Conservation (phyloP, 192 early-diverging fungal species). For the Gigaspora rosea region DNA sequence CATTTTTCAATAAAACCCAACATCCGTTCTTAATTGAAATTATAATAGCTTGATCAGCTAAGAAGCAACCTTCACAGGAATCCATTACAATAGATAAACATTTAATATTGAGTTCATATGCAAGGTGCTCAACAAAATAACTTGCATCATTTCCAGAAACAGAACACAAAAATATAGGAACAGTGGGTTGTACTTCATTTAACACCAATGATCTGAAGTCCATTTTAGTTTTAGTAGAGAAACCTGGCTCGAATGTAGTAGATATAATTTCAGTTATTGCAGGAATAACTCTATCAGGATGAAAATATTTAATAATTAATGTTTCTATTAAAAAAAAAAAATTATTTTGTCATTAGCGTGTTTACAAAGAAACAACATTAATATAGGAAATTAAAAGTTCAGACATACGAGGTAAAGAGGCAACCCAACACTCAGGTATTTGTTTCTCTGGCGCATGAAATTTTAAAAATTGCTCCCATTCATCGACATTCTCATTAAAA, state of each 20-base stretch:
- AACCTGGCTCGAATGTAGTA: conserved; percentile 63
- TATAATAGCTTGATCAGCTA: conserved; percentile 90
- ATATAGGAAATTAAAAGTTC: not conserved
- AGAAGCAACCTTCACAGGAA: conserved; percentile 86
- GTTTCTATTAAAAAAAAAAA: conserved; percentile 35
- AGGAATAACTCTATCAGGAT: conserved; percentile 85
- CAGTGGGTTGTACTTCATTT: conserved; percentile 69
- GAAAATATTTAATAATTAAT: conserved; percentile 79
- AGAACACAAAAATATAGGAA: conserved; percentile 90
- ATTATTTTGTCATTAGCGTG: not conserved
- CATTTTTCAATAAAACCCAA: conserved; percentile 99
- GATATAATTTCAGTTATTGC: conserved; percentile 72
- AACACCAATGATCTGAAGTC: conserved; percentile 69
- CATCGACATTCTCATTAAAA: conserved; percentile 43
- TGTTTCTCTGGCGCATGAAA: conserved; percentile 48
- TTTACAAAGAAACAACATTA: not conserved
- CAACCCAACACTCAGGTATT: conserved; percentile 59
- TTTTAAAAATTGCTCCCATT: conserved; percentile 54
- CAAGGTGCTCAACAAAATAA: conserved; percentile 89
- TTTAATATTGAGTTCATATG: conserved; percentile 58
- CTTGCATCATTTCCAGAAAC: conserved; percentile 95
- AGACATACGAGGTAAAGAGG: conserved; percentile 37
- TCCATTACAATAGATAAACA: conserved; percentile 95
- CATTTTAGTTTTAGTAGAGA: conserved; percentile 62
- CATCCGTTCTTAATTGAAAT: conserved; percentile 77